A percentile compares a stretch with the other conserved stretches of the same genome.
phyloP scores from a whole-genome alignment of 2,329 filamentous ascomycete genomes.

The Cladosporium austrohemisphaericum region DNA sequence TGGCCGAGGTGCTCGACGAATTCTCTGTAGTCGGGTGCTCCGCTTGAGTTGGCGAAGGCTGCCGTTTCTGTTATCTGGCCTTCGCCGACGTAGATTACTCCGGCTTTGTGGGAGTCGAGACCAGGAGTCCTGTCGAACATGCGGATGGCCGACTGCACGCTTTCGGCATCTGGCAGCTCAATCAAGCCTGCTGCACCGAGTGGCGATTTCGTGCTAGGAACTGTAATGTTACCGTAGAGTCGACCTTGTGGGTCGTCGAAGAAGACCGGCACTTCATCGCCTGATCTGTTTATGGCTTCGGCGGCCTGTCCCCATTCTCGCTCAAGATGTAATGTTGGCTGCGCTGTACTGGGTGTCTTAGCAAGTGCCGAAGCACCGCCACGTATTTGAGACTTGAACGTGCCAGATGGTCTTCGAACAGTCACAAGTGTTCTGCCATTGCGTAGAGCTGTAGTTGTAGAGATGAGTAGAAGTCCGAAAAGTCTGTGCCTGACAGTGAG shows the following conservation, averaged over 20 bases:
- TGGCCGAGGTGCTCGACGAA: slow-evolving; percentile 82
- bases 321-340: slow-evolving; percentile 12
- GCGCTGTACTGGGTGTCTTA: slow-evolving; percentile 3
- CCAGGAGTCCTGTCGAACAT: slow-evolving; percentile 84
- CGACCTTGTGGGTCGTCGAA: slow-evolving; percentile 23
- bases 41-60: slow-evolving; percentile 81
- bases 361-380: slow-evolving; percentile 6
- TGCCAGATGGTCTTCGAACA: slow-evolving; percentile 31
- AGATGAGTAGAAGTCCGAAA: slow-evolving; percentile 69
- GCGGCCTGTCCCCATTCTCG: slow-evolving; percentile 8
- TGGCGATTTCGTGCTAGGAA: slow-evolving; percentile 27
- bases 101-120: slow-evolving; percentile 92
- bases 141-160: slow-evolving; percentile 68
- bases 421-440: slow-evolving; percentile 32
- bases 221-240: slow-evolving; percentile 51
- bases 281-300: not conserved
- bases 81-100: slow-evolving; percentile 88
- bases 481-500: slow-evolving; percentile 67
- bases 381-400: slow-evolving; percentile 14
- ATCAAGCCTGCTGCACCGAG: slow-evolving; percentile 43
- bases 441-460: slow-evolving; percentile 63
- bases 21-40: slow-evolving; percentile 81
- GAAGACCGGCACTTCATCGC: slow-evolving; percentile 29
- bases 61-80: slow-evolving; percentile 78
- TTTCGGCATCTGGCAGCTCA: slow-evolving; percentile 63